phyloP scores from a whole-genome alignment of 169 alveolate species.

The Plasmodium cynomolgi region DNA sequence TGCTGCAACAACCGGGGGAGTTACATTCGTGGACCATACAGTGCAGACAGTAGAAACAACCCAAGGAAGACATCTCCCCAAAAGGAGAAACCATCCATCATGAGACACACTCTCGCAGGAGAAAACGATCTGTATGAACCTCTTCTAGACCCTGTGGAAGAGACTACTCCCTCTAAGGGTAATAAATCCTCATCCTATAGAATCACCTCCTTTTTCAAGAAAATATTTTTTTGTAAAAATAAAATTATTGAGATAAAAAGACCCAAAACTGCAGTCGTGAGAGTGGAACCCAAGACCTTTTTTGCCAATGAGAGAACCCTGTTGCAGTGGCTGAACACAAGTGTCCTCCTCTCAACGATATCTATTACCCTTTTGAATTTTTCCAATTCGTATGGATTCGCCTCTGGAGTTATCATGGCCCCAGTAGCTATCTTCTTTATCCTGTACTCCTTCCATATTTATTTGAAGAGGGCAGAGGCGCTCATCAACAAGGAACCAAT shows the following conservation, averaged over 20 bases:
- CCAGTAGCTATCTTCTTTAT: constrained; percentile 87
- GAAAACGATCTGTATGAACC: constrained; percentile 50
- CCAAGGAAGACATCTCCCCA: background rate
- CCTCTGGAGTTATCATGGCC: constrained; percentile 84
- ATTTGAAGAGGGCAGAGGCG: constrained; percentile 81
- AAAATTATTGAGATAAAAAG: constrained; percentile 2
- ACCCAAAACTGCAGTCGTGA: constrained; percentile 77
- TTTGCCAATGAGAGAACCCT: constrained; percentile 87
- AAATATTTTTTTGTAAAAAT: background rate
- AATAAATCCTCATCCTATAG: constrained; percentile 5
- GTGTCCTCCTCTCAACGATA: constrained; percentile 83
- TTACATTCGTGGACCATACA: background rate
- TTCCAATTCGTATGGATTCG: constrained; percentile 79
- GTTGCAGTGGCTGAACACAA: constrained; percentile 85
- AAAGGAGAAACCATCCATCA: background rate
- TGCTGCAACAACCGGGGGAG: background rate
- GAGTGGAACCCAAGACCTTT: constrained; percentile 88
- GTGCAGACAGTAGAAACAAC: background rate
- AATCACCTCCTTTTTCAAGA: constrained; percentile 29
- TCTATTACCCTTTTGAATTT: constrained; percentile 83
- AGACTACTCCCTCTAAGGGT: background rate
- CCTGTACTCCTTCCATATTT: constrained; percentile 82
- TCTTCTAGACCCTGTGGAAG: constrained; percentile 9
- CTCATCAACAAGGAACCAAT: constrained; percentile 85
- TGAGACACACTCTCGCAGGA: background rate